Base-by-base conservation (phyloP, 768 basidiomycete species). In the Hygrophorus pudorinus region DNA sequence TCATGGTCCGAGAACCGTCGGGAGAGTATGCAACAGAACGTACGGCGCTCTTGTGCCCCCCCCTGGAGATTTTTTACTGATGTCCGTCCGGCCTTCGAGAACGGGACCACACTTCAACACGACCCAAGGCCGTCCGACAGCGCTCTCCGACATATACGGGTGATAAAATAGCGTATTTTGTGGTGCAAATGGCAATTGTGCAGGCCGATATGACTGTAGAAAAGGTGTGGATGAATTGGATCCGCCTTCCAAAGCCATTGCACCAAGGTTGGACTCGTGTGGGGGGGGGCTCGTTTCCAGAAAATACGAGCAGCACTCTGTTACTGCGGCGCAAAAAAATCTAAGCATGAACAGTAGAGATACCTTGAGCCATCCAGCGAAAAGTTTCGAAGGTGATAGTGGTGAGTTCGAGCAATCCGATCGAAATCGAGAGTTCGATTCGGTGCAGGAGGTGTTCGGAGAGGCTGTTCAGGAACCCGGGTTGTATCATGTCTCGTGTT, bases 21-120 rank as follows among this genome's bases (percentile, higher is more conserved):
- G 38, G 39, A 14, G 40, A 46, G 45, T 16, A 46, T 28, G 27
- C 38, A n/a, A 41, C 38, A 12, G 20, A 28, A 21, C 18, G 12
- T 12, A 44, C 24, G n/a, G 32, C 8, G 13, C 16, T 9, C 12
- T 33, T 36, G n/a, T 21, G 20, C 34, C 34, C 38, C 6, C 34
- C 34, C 38, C 6, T 17, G n/a, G 7, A 24, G 7, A 24, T 3
- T 24, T 24, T 24, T 24, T 4, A 45, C 11, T 10, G 3, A 17
- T 45, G 44, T 18, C 44, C 44, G 12, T 20, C 17, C 12, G 37
- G 44, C 21, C n/a, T 20, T 13, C 29, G 12, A 28, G 5, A 10
- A 24, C 17, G 24, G 13, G 12, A 13, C 39, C 17, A 41, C 39
- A 20, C 20, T 13, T 24, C 39, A 17, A 3, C 17, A 41, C 24